phyloP scores from a whole-genome alignment of 23 red algal species.

The Gracilaria domingensis region DNA sequence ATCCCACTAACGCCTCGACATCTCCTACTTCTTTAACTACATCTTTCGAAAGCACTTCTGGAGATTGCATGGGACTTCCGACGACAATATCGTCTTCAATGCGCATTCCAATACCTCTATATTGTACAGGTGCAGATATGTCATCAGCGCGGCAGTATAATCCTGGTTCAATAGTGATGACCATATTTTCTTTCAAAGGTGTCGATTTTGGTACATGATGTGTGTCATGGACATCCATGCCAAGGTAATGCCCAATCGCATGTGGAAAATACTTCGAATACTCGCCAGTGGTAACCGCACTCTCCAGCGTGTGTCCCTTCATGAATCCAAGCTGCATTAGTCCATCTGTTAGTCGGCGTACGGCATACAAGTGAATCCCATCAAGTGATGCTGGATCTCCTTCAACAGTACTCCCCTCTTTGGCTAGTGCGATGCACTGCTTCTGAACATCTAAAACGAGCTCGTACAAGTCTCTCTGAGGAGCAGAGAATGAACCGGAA shows the following conservation, averaged over 20 bases:
- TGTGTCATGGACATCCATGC: constrained; percentile 94
- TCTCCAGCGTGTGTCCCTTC: constrained; percentile 47
- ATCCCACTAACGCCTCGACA: constrained; percentile 50
- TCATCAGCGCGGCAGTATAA: constrained; percentile 78
- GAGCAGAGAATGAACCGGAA: constrained; percentile 73
- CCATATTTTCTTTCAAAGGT: constrained; percentile 79
- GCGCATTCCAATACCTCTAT: constrained; percentile 88
- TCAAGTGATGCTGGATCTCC: constrained; percentile 58
- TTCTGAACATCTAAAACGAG: constrained; percentile 75
- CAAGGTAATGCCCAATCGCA: constrained; percentile 90
- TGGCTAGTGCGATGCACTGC: constrained; percentile 64
- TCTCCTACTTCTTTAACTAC: constrained; percentile 55
- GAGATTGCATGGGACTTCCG: constrained; percentile 17
- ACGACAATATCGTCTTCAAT: constrained; percentile 95
- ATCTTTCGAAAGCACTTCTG: constrained; percentile 76
- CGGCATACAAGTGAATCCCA: constrained; percentile 59
- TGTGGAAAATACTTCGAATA: constrained; percentile 82
- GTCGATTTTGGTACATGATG: constrained; percentile 77
- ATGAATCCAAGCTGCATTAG: constrained; percentile 82
- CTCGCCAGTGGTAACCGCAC: constrained; percentile 54
- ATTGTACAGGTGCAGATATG: constrained; percentile 59
- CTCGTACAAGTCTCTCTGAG: constrained; percentile 81
- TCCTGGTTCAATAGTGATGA: constrained; percentile 92
- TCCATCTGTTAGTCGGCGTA: constrained; percentile 64
- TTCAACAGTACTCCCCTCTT: constrained; percentile 21